A percentile compares a stretch with the other conserved stretches of the same genome.
Evolutionary conservation across 2,329 filamentous ascomycete genomes (phyloP).

Genomic region (Fusarium lateritium): DNA sequence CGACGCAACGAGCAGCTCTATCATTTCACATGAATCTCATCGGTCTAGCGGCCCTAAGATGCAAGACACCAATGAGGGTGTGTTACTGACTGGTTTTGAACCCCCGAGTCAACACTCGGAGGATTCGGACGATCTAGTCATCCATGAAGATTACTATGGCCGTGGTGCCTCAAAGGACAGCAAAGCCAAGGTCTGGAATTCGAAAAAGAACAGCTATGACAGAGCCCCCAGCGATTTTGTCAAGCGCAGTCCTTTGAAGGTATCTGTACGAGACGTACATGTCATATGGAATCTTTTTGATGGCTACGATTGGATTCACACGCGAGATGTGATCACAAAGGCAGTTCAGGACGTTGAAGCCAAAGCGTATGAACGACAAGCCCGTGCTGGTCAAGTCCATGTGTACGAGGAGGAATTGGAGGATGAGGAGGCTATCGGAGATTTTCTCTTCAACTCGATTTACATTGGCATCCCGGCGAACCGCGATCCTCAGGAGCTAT

Average conservation of each 20-base stretch:
- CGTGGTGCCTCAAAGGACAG: slow-evolving; percentile 72
- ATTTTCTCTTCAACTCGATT: slow-evolving; percentile 98
- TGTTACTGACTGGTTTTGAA: slow-evolving; percentile 55
- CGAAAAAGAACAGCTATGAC: slow-evolving; percentile 81
- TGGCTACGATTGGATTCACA: slow-evolving; percentile 95
- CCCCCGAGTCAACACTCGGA: slow-evolving; percentile 58
- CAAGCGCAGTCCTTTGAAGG: slow-evolving; percentile 78
- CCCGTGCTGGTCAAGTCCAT: slow-evolving; percentile 69
- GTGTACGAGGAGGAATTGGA: slow-evolving; percentile 80
- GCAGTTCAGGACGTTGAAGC: slow-evolving; percentile 90
- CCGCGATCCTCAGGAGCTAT: slow-evolving; percentile 85
- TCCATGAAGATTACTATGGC: slow-evolving; percentile 85
- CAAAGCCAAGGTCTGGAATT: slow-evolving; percentile 85
- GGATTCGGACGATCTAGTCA: slow-evolving; percentile 74
- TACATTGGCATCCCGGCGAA: slow-evolving; percentile 95
- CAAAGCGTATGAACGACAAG: slow-evolving; percentile 82
- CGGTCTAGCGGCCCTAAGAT: slow-evolving; percentile 44
- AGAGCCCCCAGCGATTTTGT: slow-evolving; percentile 73
- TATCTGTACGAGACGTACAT: slow-evolving; percentile 88
- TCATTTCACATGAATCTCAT: slow-evolving; percentile 45
- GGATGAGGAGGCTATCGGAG: slow-evolving; percentile 88
- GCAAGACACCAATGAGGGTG: slow-evolving; percentile 56
- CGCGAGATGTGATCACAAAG: slow-evolving; percentile 87
- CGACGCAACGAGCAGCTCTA: slow-evolving; percentile 59
- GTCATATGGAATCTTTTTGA: slow-evolving; percentile 98